Evolutionary conservation across 257 asterid genomes (phyloP), one percentile per base, ranked within the genome.

Genomic region (Haberlea rhodopensis): DNA sequence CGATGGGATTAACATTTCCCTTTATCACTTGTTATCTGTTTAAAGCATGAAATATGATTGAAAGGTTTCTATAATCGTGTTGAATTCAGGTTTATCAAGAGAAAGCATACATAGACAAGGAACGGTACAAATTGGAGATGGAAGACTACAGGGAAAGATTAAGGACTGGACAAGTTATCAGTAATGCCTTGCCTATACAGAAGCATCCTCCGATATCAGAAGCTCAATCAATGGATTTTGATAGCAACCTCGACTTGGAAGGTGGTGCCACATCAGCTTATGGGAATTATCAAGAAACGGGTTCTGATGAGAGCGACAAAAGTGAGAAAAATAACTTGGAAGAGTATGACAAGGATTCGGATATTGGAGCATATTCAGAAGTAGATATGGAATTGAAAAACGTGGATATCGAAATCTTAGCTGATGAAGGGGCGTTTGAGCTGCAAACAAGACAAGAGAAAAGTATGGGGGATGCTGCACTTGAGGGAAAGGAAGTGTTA

Each of bases 61-160:
- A 40, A 40, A 18, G 48, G 11, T 29, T 6, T 40, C 43, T 4
- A 40, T 11, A 32, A 32, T 48, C 21, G 13, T 59, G 62, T 19
- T 64, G 32, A 18, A 8, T 68, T 56, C 75, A 91, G 99, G 77
- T 82, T 53, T 92, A 85, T 75, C 94, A 87, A 70, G 96, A 85
- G 76, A 84, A 79, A 45, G 99, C 99, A 4, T 26, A 67, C 0
- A 77, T 51, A 59, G 97, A 92, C 80, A 92, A 87, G 84, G 95
- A 84, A 67, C 71, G 97, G 16, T 87, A 89, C 84, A 73, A 57
- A 74, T n/a, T 58, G 27, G 97, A 89, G 71, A 84, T 85, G 97
- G 88, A 85, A 73, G 84, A 51, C 20, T 92, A 87, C 25, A 66
- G 78, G 8, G 84, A 84, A 66, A 80, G 88, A 34, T 65, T 72